These are phyloP conservation scores for Fusarium continuum DNA, from an alignment of 2,329 filamentous ascomycete species.

Conservation along the genomic window DNA sequence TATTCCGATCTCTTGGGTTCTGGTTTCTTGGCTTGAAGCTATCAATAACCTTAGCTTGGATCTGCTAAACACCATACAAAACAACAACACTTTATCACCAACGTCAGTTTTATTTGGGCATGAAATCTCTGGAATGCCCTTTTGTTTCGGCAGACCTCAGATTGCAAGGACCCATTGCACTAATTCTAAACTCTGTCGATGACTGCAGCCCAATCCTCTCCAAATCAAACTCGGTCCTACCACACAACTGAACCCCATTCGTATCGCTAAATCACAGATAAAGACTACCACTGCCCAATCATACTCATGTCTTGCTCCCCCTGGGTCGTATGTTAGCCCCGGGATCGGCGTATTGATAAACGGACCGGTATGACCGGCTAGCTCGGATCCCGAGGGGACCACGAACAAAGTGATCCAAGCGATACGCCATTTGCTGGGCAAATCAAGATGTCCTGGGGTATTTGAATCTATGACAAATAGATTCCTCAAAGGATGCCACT, in stretches of 20 bases:
- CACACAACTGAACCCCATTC: neutral
- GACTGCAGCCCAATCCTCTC: conserved; percentile 8
- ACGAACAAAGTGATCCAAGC: neutral
- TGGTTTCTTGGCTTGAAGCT: neutral
- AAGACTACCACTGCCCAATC: neutral
- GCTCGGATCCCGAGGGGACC: conserved; percentile 7
- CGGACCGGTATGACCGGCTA: no score
- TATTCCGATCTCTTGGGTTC: neutral
- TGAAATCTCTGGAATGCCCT: neutral
- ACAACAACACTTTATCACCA: no score
- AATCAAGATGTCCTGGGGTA: conserved; percentile 25
- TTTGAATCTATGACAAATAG: conserved; percentile 33
- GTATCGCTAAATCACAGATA: conserved; percentile 7
- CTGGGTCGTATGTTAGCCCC: conserved; percentile 1
- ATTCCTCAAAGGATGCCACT: conserved; percentile 18
- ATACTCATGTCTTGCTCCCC: neutral
- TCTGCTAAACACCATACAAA: no score
- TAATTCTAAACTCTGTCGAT: conserved; percentile 3
- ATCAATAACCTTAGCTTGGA: no score
- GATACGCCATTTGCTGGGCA: conserved; percentile 4
- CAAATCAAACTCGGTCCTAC: neutral
- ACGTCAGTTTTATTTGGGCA: no score
- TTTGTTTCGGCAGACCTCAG: neutral
- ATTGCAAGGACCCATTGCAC: neutral
- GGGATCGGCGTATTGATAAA: conserved; percentile 24